Percentiles rank a stretch among this genome's conserved stretches.
phyloP scores from a whole-genome alignment of 1,284 basidiomycete species.

The Coriolopsis trogii region DNA sequence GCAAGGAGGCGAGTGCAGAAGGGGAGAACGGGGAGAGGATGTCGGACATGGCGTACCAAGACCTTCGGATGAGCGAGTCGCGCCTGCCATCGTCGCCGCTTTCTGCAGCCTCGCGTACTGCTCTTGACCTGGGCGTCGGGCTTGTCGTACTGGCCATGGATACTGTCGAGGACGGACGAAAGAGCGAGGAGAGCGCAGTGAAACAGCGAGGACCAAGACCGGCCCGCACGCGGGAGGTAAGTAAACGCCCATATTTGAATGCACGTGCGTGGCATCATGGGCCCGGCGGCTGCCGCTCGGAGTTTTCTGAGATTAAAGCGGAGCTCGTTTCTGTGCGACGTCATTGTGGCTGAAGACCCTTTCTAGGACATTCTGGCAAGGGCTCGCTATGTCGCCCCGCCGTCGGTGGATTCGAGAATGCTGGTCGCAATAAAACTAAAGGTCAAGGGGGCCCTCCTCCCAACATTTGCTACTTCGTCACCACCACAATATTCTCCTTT shows the following conservation, averaged over 20 bases:
- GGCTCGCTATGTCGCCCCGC: constrained; percentile 2
- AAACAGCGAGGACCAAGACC: constrained; percentile 11
- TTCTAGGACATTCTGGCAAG: constrained; percentile 33
- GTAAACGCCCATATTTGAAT: constrained; percentile 11
- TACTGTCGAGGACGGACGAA: constrained; percentile 4
- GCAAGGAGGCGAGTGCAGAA: constrained; percentile 67
- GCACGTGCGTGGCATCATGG: constrained; percentile 13
- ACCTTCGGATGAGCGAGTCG: constrained; percentile 41
- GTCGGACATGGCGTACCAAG: constrained; percentile 62
- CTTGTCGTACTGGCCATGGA: constrained; percentile 3
- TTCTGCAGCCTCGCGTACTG: neutral
- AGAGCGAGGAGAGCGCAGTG: constrained; percentile 2
- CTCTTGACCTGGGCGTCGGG: neutral
- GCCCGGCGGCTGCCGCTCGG: neutral
- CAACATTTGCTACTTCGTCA: constrained; percentile 3
- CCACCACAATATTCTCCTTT: constrained; percentile 1
- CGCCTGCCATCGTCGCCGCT: constrained; percentile 19
- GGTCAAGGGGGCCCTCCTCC: neutral
- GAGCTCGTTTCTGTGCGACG: constrained; percentile 22
- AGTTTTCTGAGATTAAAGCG: constrained; percentile 6
- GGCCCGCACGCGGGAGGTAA: constrained; percentile 17
- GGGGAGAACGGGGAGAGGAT: constrained; percentile 72
- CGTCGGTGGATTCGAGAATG: constrained; percentile 19
- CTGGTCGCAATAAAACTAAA: constrained; percentile 15
- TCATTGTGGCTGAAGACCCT: constrained; percentile 25